Conservation (phyloP, 208 protist genomes). For the Naegleria fowleri region DNA sequence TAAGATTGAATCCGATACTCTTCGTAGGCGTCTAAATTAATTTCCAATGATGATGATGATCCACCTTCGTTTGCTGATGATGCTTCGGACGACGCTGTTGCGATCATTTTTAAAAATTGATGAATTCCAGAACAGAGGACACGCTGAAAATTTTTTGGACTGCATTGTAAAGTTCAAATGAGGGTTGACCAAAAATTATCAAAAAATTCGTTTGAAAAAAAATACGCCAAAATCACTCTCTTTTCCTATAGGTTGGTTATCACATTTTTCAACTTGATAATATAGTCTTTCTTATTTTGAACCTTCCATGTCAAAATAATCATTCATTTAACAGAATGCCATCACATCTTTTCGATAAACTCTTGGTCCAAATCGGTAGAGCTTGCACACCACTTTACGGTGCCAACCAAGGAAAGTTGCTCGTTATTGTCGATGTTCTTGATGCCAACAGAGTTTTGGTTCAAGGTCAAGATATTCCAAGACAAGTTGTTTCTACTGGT, state of each 20-base stretch:
- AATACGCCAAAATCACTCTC: too few relatives aligned
- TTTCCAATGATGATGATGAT: neutral
- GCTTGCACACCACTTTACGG: neutral
- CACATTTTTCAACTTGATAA: too few relatives aligned
- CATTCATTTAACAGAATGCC: neutral
- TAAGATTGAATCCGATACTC: neutral
- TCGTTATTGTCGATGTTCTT: conserved; percentile 12
- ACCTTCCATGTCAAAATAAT: too few relatives aligned
- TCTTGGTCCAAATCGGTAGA: conserved; percentile 24
- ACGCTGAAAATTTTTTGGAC: too few relatives aligned
- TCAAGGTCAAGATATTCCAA: neutral
- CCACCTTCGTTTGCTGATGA: neutral
- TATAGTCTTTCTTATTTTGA: too few relatives aligned
- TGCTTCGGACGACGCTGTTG: neutral
- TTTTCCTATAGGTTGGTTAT: too few relatives aligned
- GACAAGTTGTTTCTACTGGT: neutral
- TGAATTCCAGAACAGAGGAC: too few relatives aligned
- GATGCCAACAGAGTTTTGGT: conserved; percentile 26
- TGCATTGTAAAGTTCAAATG: too few relatives aligned
- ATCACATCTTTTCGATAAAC: neutral
- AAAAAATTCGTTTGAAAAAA: too few relatives aligned
- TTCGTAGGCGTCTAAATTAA: neutral
- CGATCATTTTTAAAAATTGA: neutral
- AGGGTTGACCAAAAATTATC: too few relatives aligned
- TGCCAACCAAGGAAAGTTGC: conserved; percentile 9